A percentile compares a stretch with the other conserved stretches of the same genome.
These are phyloP conservation scores for Arthrobotrys musiformis DNA, from an alignment of 2,329 filamentous ascomycete genomes.

Conservation along the genomic window DNA sequence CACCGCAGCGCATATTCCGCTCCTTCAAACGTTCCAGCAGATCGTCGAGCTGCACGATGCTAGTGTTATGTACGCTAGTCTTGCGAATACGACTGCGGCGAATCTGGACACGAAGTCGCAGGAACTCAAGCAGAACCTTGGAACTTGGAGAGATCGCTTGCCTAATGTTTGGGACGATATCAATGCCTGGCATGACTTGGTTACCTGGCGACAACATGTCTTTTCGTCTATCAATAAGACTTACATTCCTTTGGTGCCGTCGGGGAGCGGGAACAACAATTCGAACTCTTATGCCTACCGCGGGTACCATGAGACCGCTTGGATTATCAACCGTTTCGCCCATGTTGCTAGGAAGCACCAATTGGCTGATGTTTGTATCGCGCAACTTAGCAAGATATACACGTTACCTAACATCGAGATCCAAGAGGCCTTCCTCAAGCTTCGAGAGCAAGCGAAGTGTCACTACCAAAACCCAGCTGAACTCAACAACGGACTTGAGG, in stretches of 20 bases:
- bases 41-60: constrained; percentile 97
- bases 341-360: constrained; percentile 98
- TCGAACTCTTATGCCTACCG: constrained; percentile 96
- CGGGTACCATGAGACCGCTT: constrained; percentile 97
- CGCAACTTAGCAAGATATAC: constrained; percentile 95
- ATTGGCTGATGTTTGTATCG: constrained; percentile 96
- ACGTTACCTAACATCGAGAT: constrained; percentile 99
- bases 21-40: constrained; percentile 97
- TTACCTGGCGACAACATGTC: constrained; percentile 99
- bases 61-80: constrained; percentile 91
- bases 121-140: constrained; percentile 91
- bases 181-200: constrained; percentile 97
- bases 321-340: constrained; percentile 99
- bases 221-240: constrained; percentile 97
- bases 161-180: constrained; percentile 99
- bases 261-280: constrained; percentile 68
- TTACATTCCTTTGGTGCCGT: constrained; percentile 85
- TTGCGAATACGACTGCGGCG: constrained; percentile 81
- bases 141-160: constrained; percentile 92
- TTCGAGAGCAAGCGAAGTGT: constrained; percentile 98
- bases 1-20: constrained; percentile 92
- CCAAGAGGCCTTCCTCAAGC: constrained; percentile 96
- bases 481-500: constrained; percentile 89
- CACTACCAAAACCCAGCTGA: constrained; percentile 97
- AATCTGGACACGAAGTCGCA: constrained; percentile 95